Percentiles rank a stretch among this genome's conserved stretches.
phyloP scores from a whole-genome alignment of 2,329 filamentous ascomycete species.

The Aspergillus phoenicis region DNA sequence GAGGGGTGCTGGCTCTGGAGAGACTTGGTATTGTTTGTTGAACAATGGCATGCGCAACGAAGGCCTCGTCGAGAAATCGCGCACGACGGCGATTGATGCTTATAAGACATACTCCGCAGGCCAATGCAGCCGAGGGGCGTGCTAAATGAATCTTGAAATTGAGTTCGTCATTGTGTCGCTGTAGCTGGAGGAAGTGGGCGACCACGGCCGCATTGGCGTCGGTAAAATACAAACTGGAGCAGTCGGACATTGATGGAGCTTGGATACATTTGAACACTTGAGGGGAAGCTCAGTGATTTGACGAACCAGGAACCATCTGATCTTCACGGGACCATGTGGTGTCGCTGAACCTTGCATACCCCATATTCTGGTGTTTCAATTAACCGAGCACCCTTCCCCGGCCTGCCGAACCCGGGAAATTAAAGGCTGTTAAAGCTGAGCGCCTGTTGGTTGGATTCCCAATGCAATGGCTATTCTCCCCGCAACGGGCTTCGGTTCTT shows the following conservation, averaged over 20 bases:
- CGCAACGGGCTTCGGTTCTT: constrained; percentile 3
- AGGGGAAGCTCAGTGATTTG: background rate
- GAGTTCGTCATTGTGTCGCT: constrained; percentile 1
- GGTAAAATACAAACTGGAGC: constrained; percentile 2
- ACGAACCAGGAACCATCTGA: constrained; percentile 2
- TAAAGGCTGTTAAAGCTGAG: background rate
- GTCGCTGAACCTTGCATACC: constrained; percentile 2
- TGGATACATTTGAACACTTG: too few species aligned
- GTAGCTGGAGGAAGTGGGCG: background rate
- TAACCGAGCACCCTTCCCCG: background rate
- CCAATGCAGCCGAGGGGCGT: background rate
- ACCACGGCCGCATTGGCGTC: background rate
- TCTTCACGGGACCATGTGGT: constrained; percentile 4
- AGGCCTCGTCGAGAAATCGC: background rate
- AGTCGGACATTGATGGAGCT: background rate
- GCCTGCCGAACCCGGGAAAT: background rate
- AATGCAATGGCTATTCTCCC: background rate
- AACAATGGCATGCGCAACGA: too few species aligned
- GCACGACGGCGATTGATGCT: background rate
- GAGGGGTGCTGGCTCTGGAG: background rate
- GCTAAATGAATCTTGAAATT: constrained; percentile 1
- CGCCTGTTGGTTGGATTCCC: background rate
- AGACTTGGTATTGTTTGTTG: too few species aligned
- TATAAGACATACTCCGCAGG: background rate
- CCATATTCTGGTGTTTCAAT: background rate